Base-by-base conservation (phyloP, 331 rosid species). In the Malus hybrid region DNA sequence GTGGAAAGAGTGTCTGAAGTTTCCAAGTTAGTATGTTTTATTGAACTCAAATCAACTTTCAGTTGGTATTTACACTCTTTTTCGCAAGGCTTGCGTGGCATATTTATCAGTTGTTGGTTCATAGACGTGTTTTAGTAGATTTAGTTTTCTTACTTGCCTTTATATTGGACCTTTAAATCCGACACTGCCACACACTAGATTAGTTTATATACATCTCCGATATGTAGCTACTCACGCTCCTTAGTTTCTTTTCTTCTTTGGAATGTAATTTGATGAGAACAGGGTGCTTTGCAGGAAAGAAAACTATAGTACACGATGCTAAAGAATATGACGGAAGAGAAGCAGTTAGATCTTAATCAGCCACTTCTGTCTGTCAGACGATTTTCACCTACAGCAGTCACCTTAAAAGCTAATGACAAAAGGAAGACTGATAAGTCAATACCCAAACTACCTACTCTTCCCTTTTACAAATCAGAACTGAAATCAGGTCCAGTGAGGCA, bases 331-430 rank as follows among this genome's bases (percentile, higher is more conserved):
- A 91, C 89, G 96, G 97, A 86, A 82, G 96, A 90, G 78, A 94
- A 90, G 69, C 86, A 91, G 81, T 73, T 94, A 79, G 87, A 94
- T 78, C 82, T 94, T 53, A 85, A 84, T 68, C 96, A 82, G 84
- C 99, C 99, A 19, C 83, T 94, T 82, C 71, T 94, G 74, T 94
- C 99, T 1, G 99, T 94, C 24, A 92, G 99, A 86, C 82, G 98
- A 33, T 81, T 78, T 80, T 77, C 89, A 66, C 85, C 91, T 22
- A 70, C 85, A 55, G 73, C 36, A 22, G 79, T 63, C 26, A 14
- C 91, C 73, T 62, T 80, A 30, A 83, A 84, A 80, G 73, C 81
- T 50, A 82, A 81, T 29, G 67, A 85, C 48, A 82, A 77, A 85
- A 74, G 77, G 73, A 80, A 74, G 57, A 79, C 66, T 5, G 87